phyloP scores from a whole-genome alignment of 805 yeast genomes.

The Kodamaea kaohsiungensis region DNA sequence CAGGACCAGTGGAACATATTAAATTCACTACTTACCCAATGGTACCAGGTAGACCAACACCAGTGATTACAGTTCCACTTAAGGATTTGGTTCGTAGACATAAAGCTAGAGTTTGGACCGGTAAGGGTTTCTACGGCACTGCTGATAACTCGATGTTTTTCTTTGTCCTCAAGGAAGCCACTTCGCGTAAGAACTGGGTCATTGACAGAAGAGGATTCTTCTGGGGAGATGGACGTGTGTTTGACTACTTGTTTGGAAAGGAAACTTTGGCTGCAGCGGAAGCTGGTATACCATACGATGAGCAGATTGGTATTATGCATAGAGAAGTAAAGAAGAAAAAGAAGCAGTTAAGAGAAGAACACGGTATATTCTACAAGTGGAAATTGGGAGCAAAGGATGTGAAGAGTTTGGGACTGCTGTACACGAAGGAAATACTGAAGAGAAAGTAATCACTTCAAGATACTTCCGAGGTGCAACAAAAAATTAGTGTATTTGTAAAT shows the following conservation, averaged over 20 bases:
- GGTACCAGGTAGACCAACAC: conserved; percentile 75
- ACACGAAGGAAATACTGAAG: conserved; percentile 16
- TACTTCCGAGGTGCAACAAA: no score
- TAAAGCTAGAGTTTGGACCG: conserved; percentile 75
- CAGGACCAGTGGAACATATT: conserved; percentile 57
- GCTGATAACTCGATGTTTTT: conserved; percentile 72
- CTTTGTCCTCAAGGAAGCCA: conserved; percentile 66
- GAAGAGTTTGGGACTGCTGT: conserved; percentile 21
- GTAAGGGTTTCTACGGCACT: conserved; percentile 86
- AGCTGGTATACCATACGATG: conserved; percentile 64
- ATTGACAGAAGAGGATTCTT: conserved; percentile 86
- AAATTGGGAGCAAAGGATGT: conserved; percentile 42
- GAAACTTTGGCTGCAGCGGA: conserved; percentile 78
- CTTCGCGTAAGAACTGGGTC: conserved; percentile 61
- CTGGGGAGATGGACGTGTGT: conserved; percentile 90
- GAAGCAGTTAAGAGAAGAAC: conserved; percentile 50
- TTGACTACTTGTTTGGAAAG: conserved; percentile 79
- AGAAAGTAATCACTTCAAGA: no score
- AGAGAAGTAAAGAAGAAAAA: conserved; percentile 50
- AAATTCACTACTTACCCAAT: conserved; percentile 74
- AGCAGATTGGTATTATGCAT: conserved; percentile 51
- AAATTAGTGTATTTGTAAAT: neutral
- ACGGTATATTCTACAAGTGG: conserved; percentile 62
- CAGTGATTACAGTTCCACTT: conserved; percentile 68
- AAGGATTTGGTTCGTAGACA: conserved; percentile 54